Evolutionary conservation across 2,329 filamentous ascomycete species (phyloP).

Genomic region (Teratosphaeria gauchensis): DNA sequence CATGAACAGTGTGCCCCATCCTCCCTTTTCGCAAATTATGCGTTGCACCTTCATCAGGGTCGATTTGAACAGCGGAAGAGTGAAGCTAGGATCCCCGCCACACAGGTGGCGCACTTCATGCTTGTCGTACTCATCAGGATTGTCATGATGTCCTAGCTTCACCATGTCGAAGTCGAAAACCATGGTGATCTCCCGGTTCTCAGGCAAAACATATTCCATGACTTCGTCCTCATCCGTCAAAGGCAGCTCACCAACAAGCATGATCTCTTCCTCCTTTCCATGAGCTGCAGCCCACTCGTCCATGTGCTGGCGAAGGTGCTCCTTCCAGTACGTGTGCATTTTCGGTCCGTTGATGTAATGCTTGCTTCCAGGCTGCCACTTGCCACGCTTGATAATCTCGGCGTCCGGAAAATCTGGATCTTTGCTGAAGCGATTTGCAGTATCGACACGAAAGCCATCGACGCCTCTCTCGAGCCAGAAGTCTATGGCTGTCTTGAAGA

Average conservation of each 20-base stretch:
- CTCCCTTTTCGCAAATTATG: conserved; percentile 45
- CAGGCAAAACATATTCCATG: conserved; percentile 43
- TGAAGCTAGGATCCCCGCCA: conserved; percentile 21
- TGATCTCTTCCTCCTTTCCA: conserved; percentile 22
- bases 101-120: conserved; percentile 17
- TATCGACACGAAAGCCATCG: conserved; percentile 29
- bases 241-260: conserved; percentile 47
- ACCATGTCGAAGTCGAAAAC: conserved; percentile 63
- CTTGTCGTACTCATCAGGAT: conserved; percentile 15
- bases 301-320: conserved; percentile 24
- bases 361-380: conserved; percentile 24
- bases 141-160: conserved; percentile 26
- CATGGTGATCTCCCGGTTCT: conserved; percentile 55
- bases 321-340: conserved; percentile 39
- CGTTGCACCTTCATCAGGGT: conserved; percentile 15
- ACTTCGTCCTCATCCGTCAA: conserved; percentile 40
- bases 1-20: conserved; percentile 57
- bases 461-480: conserved; percentile 73
- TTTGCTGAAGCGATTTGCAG: conserved; percentile 18
- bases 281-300: conserved; percentile 3
- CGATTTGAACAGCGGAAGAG: conserved; percentile 15
- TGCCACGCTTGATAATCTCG: conserved; percentile 8
- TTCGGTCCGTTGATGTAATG: conserved; percentile 28
- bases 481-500: conserved; percentile 49
- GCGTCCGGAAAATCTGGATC: conserved; percentile 16